Percentiles rank a stretch among this genome's conserved stretches.
Evolutionary conservation across 1,284 basidiomycete genomes (phyloP).

Genomic region (Microbotryomycetes sp.): DNA sequence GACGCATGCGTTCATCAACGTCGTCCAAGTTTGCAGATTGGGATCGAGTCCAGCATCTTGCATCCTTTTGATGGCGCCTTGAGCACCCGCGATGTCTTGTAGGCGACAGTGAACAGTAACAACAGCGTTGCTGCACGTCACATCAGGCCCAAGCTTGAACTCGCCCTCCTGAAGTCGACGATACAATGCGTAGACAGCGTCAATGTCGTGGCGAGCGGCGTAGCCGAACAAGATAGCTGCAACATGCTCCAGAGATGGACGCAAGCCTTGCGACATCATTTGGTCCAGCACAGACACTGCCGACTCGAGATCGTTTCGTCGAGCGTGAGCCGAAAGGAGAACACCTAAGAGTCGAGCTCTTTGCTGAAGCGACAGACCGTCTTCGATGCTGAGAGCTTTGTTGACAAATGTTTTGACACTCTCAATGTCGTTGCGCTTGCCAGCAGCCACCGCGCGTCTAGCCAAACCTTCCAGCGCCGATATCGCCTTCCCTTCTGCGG

Average conservation of each 20-base stretch:
- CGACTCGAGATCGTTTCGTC: conserved; percentile 3
- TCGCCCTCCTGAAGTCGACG: conserved; percentile 51
- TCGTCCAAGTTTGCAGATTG: conserved; percentile 58
- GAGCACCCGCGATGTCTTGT: conserved; percentile 61
- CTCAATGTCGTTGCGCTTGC: neutral
- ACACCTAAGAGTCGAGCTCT: neutral
- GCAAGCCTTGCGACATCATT: conserved; percentile 1
- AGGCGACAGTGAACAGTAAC: conserved; percentile 62
- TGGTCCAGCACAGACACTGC: conserved; percentile 2
- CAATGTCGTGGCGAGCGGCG: conserved; percentile 50
- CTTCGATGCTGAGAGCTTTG: neutral
- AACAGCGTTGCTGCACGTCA: conserved; percentile 60
- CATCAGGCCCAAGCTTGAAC: conserved; percentile 50
- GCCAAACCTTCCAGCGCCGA: neutral
- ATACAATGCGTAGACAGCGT: conserved; percentile 56
- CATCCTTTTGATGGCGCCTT: conserved; percentile 54
- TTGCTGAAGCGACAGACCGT: neutral
- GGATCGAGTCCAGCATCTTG: conserved; percentile 57
- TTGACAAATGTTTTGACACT: neutral
- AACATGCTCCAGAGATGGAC: neutral
- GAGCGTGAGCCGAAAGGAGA: conserved; percentile 1
- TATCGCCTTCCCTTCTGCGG: neutral
- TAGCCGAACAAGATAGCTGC: conserved; percentile 55
- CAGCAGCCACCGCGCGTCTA: neutral
- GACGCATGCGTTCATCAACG: conserved; percentile 77